These are phyloP conservation scores for Spatholobus suberectus DNA, from an alignment of 306 rosid species.

Conservation along the genomic window DNA sequence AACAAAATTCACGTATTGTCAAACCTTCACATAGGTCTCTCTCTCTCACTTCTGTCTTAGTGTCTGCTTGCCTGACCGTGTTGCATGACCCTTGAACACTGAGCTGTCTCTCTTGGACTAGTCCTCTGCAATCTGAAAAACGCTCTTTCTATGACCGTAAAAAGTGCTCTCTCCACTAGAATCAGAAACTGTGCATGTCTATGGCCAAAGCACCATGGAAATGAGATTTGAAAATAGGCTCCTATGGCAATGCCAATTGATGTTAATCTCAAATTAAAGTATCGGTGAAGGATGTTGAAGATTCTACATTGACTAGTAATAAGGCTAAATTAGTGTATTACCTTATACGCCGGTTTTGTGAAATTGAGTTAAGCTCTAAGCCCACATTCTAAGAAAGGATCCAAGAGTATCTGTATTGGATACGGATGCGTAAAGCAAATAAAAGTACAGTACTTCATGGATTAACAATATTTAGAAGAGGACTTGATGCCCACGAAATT, in stretches of 20 bases:
- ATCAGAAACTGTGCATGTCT: not conserved
- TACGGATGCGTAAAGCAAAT: too few relatives aligned
- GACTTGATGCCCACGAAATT: slow-evolving; percentile 36
- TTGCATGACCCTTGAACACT: slow-evolving; percentile 36
- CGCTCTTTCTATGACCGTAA: not conserved
- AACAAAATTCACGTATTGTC: slow-evolving; percentile 27
- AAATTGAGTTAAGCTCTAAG: too few relatives aligned
- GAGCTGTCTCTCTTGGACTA: slow-evolving; percentile 39
- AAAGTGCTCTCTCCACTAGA: not conserved
- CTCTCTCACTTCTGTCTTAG: slow-evolving; percentile 13
- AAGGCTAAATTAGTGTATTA: too few relatives aligned
- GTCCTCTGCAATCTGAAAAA: slow-evolving; percentile 24
- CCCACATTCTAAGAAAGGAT: too few relatives aligned
- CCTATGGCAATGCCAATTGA: not conserved
- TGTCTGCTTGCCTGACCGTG: slow-evolving; percentile 19
- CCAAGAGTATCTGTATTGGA: too few relatives aligned
- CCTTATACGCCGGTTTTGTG: too few relatives aligned
- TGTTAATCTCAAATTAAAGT: too few relatives aligned
- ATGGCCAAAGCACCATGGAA: not conserved
- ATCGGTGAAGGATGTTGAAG: too few relatives aligned
- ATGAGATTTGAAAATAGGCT: not conserved
- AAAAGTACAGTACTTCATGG: too few relatives aligned
- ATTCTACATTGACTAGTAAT: too few relatives aligned
- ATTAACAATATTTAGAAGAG: slow-evolving; percentile 21
- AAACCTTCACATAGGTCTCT: slow-evolving; percentile 4